Conservation (phyloP, 148 eudicot genomes). For the Nepenthes mirabilis region DNA sequence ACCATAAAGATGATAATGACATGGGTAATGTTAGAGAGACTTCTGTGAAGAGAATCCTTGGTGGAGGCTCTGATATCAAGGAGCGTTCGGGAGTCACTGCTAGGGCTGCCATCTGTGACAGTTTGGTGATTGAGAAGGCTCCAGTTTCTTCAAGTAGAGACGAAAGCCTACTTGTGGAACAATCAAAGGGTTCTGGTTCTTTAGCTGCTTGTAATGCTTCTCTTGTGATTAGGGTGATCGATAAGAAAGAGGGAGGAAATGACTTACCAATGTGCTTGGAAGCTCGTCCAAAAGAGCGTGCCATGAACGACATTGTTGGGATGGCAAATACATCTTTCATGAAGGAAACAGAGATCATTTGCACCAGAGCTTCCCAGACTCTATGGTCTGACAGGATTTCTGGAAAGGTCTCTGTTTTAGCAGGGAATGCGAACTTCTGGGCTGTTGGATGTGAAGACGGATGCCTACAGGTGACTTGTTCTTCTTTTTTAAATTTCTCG, state of each 20-base stretch:
- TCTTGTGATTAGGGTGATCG: conserved; percentile 52
- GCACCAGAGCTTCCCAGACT: conserved; percentile 58
- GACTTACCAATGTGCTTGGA: conserved; percentile 52
- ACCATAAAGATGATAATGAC: conserved; percentile 23
- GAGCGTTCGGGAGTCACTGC: conserved; percentile 62
- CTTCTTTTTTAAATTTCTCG: not conserved
- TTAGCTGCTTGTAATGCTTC: conserved; percentile 17
- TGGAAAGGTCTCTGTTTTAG: conserved; percentile 90
- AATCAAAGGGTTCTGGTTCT: conserved; percentile 28
- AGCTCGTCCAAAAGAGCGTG: conserved; percentile 65
- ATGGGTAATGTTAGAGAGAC: conserved; percentile 23
- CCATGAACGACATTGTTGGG: conserved; percentile 69
- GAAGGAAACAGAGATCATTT: conserved; percentile 80
- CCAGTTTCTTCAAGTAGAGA: conserved; percentile 32
- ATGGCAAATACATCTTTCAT: conserved; percentile 45
- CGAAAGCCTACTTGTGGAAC: conserved; percentile 38
- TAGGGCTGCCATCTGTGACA: conserved; percentile 58
- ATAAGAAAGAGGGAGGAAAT: conserved; percentile 70
- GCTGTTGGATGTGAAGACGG: conserved; percentile 97
- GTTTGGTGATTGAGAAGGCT: conserved; percentile 76
- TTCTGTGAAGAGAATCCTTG: conserved; percentile 29
- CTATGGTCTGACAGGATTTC: conserved; percentile 90
- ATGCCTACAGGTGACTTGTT: conserved; percentile 57
- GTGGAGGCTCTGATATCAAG: conserved; percentile 33
- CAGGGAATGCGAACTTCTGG: conserved; percentile 96